Evolutionary conservation across 1,139 yeast species (phyloP), one percentile per base, ranked within the genome.

Genomic region (Sugiyamaella pinicola): DNA sequence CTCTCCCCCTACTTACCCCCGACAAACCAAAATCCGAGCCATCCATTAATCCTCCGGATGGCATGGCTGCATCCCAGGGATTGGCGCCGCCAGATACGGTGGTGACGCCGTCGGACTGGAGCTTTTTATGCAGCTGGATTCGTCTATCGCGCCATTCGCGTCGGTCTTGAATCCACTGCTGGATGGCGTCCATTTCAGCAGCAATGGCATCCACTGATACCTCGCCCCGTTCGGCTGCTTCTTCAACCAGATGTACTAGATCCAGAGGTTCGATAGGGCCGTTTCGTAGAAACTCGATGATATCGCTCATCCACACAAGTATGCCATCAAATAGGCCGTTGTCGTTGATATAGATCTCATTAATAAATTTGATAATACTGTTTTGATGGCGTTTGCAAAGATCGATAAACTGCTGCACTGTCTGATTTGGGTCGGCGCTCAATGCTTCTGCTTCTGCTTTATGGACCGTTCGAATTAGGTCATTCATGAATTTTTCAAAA

Each of bases 271-370:
- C 47, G 17, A 66, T 64, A 34, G 69, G 76, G 31, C 86, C 82
- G 2, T 71, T 72, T 59, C 84, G 83, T 58, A 89, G 79, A 60
- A 83, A 78, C 49, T 83, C 75, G 40, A 89, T 72, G 49, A 87
- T 77, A 4, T 69, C 67, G 44, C 85, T 75, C 57, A 87, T 78
- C 96, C 97, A 91, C 13, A 71, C 69, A 48, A 88, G 78, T 50
- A 91, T 72, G 10, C 83, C 83, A 54, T 82, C 80, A 68, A 91
- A 91, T 3, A 91, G 71, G 17, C 87, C 87, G 44, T 83, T 79
- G 64, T 91, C 97, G 58, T 86, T 82, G 21, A 76, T 63, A 67
- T 90, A 90, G 22, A 90, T 79, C 53, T 85, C 83, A 64, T 88
- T 91, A 55, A 91, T 75, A 62, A 91, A 91, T 53, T 74, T 74